Evolutionary conservation across 441 rosid genomes (phyloP).

Genomic region (Heliophila coronopifolia): DNA sequence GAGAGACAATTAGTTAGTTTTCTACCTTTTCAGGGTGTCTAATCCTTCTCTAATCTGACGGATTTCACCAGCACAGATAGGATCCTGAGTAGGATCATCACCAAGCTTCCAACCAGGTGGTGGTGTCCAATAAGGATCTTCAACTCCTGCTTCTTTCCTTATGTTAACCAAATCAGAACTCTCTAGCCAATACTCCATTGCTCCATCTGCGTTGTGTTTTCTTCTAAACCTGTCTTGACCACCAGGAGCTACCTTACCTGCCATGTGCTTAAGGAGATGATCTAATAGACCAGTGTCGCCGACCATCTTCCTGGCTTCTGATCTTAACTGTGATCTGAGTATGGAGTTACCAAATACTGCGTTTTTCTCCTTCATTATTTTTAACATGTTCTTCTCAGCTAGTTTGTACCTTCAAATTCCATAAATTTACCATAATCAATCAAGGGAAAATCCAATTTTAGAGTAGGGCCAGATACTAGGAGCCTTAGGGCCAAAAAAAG

Average conservation of each 20-base stretch:
- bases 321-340: conserved; percentile 62
- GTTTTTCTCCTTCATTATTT: conserved; percentile 68
- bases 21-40: conserved; percentile 47
- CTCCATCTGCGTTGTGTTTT: conserved; percentile 87
- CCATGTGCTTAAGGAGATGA: conserved; percentile 94
- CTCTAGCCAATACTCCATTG: conserved; percentile 97
- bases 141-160: conserved; percentile 76
- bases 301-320: conserved; percentile 75
- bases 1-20: background rate
- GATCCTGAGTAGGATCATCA: conserved; percentile 78
- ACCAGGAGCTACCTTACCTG: conserved; percentile 89
- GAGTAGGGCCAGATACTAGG: no score
- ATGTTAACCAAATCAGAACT: conserved; percentile 57
- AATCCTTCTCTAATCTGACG: conserved; percentile 54
- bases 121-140: conserved; percentile 96
- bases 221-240: conserved; percentile 80
- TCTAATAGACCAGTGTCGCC: conserved; percentile 95
- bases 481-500: no score
- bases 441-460: background rate
- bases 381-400: conserved; percentile 82
- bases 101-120: conserved; percentile 92
- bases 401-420: conserved; percentile 52
- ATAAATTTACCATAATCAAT: background rate
- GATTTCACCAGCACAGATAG: conserved; percentile 64
- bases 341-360: conserved; percentile 74